Evolutionary conservation across 1,284 basidiomycete genomes (phyloP).

Genomic region (Limonomyces culmigenus): DNA sequence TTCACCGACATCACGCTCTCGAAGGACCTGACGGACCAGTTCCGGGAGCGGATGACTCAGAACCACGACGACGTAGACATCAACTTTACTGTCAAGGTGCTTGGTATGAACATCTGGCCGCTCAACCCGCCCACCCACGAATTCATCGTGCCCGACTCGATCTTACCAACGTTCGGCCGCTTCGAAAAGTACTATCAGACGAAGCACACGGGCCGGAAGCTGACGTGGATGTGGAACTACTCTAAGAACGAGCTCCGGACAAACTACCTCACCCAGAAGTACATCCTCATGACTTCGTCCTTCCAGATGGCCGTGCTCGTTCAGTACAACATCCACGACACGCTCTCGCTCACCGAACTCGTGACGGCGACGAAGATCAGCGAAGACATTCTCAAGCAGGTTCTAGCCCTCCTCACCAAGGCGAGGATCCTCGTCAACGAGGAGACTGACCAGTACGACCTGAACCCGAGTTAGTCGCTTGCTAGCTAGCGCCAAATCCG

Average conservation of each 20-base stretch:
- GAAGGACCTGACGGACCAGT: slow-evolving; percentile 92
- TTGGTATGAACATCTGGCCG: slow-evolving; percentile 96
- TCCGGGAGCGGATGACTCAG: slow-evolving; percentile 87
- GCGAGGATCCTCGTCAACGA: slow-evolving; percentile 79
- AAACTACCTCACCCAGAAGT: slow-evolving; percentile 87
- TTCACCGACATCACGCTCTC: slow-evolving; percentile 95
- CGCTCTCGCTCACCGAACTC: slow-evolving; percentile 69
- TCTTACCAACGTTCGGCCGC: slow-evolving; percentile 76
- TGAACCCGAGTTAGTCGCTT: slow-evolving; percentile 68
- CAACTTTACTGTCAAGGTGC: slow-evolving; percentile 86
- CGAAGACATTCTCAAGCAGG: slow-evolving; percentile 74
- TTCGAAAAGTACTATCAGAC: slow-evolving; percentile 91
- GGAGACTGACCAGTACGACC: slow-evolving; percentile 77
- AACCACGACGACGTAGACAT: slow-evolving; percentile 76
- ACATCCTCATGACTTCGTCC: slow-evolving; percentile 88
- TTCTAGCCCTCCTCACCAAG: slow-evolving; percentile 75
- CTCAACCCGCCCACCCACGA: slow-evolving; percentile 72
- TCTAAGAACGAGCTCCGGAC: slow-evolving; percentile 93
- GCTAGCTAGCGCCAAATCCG: not conserved
- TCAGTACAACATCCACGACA: slow-evolving; percentile 89
- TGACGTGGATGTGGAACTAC: slow-evolving; percentile 97
- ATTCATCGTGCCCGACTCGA: slow-evolving; percentile 81
- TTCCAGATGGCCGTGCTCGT: slow-evolving; percentile 92
- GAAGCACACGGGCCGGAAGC: slow-evolving; percentile 88
- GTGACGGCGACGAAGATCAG: slow-evolving; percentile 70